Conservation (phyloP, 2,329 filamentous ascomycete genomes). For the Didymellaceae sp. region DNA sequence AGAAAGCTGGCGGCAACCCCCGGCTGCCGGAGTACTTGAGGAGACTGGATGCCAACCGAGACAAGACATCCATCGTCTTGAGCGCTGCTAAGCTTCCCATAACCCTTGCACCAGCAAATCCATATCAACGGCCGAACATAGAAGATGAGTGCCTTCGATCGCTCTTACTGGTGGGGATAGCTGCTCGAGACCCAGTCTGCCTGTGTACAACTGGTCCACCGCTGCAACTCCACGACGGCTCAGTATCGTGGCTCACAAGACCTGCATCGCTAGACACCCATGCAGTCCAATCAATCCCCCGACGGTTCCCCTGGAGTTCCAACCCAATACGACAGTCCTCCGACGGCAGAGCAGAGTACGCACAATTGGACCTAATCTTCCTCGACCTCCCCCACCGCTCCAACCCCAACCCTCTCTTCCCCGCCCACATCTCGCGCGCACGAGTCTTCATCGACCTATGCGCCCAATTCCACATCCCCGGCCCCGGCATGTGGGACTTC, state of each 20-base stretch:
- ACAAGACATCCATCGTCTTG: constrained; percentile 52
- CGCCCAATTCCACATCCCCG: constrained; percentile 32
- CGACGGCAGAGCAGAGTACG: constrained; percentile 47
- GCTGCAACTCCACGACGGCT: constrained; percentile 42
- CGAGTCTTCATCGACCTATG: constrained; percentile 45
- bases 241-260: constrained; percentile 42
- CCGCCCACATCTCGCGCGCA: constrained; percentile 39
- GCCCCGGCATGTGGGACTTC: constrained; percentile 34
- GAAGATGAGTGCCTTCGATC: constrained; percentile 53
- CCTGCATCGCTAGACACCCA: constrained; percentile 36
- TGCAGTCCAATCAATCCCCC: constrained; percentile 10
- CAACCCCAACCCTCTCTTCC: constrained; percentile 37
- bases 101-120: constrained; percentile 39
- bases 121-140: constrained; percentile 39
- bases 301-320: constrained; percentile 21
- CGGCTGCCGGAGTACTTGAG: constrained; percentile 49
- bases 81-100: constrained; percentile 51
- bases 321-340: constrained; percentile 35
- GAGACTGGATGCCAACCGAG: constrained; percentile 51
- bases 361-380: constrained; percentile 51
- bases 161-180: constrained; percentile 50
- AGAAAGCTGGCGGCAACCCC: constrained; percentile 53
- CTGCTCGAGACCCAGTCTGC: constrained; percentile 50
- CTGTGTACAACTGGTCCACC: constrained; percentile 48
- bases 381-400: constrained; percentile 42